Conservation (phyloP, 2,329 filamentous ascomycete species). For the Teratosphaeria zuluensis region DNA sequence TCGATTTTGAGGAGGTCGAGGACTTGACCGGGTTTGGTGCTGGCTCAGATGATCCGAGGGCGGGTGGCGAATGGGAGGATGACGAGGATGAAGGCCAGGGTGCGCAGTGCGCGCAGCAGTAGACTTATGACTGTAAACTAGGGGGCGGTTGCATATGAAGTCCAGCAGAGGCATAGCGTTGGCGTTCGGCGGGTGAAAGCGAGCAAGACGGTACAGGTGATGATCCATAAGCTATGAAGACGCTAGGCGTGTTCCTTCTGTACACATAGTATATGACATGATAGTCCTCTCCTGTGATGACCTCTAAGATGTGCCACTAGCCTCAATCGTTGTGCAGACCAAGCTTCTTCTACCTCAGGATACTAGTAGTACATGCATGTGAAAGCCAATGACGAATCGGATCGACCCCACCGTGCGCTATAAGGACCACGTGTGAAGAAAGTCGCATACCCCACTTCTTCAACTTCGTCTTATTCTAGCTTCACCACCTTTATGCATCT, state of each 20-base stretch:
- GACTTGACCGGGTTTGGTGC: conserved; percentile 78
- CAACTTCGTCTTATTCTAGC: no score
- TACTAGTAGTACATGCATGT: neutral
- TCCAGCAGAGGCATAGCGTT: conserved; percentile 1
- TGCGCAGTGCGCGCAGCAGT: conserved; percentile 6
- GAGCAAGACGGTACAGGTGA: neutral
- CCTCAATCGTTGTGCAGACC: no score
- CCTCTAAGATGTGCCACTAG: neutral
- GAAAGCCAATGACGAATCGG: neutral
- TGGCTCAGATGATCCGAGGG: conserved; percentile 57
- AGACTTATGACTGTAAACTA: neutral
- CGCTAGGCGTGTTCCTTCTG: neutral
- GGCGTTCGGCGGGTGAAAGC: neutral
- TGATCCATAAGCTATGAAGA: neutral
- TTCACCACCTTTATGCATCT: no score
- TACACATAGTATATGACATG: neutral
- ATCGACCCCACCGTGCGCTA: no score
- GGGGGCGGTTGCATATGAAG: neutral
- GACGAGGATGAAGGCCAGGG: conserved; percentile 59
- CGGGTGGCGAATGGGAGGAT: conserved; percentile 60
- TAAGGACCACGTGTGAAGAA: no score
- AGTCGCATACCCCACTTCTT: no score
- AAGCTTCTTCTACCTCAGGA: no score
- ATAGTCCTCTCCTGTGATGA: neutral
- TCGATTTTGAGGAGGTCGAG: conserved; percentile 73